These are phyloP conservation scores for Persicaria maculosa DNA, from an alignment of 148 eudicot genomes.

Conservation along the genomic window DNA sequence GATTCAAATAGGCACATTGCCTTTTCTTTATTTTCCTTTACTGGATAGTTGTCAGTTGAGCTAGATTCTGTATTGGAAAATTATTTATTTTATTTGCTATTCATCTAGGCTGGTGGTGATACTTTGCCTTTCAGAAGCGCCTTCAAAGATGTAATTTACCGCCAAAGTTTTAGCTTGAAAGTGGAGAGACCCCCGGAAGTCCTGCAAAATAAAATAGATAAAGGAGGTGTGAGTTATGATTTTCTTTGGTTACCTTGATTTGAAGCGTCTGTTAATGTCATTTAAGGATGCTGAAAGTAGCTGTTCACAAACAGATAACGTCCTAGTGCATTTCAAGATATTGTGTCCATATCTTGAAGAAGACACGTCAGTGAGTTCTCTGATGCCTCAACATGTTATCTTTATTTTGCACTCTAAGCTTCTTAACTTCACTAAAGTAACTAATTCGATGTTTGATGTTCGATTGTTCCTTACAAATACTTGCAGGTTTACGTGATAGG, in stretches of 20 bases:
- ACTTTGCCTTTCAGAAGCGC: constrained; percentile 79
- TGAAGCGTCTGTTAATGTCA: no score
- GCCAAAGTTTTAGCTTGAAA: constrained; percentile 32
- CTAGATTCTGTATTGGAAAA: neutral
- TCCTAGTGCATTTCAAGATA: constrained; percentile 70
- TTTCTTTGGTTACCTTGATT: neutral
- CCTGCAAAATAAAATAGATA: constrained; percentile 45
- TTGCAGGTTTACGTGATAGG: constrained; percentile 85
- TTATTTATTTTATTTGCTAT: constrained; percentile 14
- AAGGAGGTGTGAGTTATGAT: constrained; percentile 33
- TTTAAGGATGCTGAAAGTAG: constrained; percentile 8
- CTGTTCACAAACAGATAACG: constrained; percentile 47
- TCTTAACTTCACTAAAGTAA: neutral
- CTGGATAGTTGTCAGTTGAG: neutral
- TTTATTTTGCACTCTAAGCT: neutral
- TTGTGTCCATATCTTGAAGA: constrained; percentile 78
- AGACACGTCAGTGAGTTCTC: constrained; percentile 62
- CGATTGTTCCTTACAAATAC: constrained; percentile 3
- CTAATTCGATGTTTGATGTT: neutral
- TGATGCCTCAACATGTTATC: neutral
- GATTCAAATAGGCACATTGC: no score
- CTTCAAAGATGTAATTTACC: constrained; percentile 80
- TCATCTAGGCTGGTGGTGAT: constrained; percentile 74
- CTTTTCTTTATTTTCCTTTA: neutral
- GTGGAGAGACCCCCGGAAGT: constrained; percentile 53